Percentiles rank a stretch among this genome's conserved stretches.
phyloP scores from a whole-genome alignment of 768 basidiomycete genomes.

The Kwoniella sp. region DNA sequence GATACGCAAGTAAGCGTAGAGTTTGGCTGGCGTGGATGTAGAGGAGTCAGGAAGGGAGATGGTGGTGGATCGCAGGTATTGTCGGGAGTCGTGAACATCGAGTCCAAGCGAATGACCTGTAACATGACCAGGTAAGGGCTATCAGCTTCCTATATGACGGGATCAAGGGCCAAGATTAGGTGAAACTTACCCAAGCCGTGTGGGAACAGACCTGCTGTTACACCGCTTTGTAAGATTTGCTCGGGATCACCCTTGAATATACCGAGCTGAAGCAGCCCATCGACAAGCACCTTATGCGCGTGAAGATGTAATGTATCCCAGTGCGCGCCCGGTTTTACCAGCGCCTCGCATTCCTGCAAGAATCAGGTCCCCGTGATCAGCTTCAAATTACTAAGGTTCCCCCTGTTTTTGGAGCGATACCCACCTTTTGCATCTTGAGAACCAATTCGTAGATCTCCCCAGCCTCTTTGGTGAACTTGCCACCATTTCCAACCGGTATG shows the following conservation, averaged over 20 bases:
- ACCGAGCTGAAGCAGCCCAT: conserved; percentile 77
- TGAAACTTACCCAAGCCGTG: conserved; percentile 66
- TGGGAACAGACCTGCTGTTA: conserved; percentile 86
- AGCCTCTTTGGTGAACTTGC: conserved; percentile 80
- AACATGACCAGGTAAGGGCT: background rate
- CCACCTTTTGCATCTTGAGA: conserved; percentile 81
- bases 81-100: conserved; percentile 91
- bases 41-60: conserved; percentile 47
- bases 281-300: conserved; percentile 78
- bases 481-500: conserved; percentile 77
- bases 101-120: conserved; percentile 82
- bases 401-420: too few species aligned
- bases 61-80: conserved; percentile 65
- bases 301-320: conserved; percentile 87
- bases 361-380: too few species aligned
- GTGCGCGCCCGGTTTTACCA: conserved; percentile 74
- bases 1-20: conserved; percentile 79
- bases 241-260: conserved; percentile 70
- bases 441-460: conserved; percentile 84
- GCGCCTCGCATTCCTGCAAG: conserved; percentile 67
- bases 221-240: conserved; percentile 70
- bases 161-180: background rate
- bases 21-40: conserved; percentile 61
- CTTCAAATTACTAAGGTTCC: too few species aligned
- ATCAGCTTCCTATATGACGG: background rate